phyloP scores from a whole-genome alignment of 2,329 filamentous ascomycete genomes.

The Alternaria atra region DNA sequence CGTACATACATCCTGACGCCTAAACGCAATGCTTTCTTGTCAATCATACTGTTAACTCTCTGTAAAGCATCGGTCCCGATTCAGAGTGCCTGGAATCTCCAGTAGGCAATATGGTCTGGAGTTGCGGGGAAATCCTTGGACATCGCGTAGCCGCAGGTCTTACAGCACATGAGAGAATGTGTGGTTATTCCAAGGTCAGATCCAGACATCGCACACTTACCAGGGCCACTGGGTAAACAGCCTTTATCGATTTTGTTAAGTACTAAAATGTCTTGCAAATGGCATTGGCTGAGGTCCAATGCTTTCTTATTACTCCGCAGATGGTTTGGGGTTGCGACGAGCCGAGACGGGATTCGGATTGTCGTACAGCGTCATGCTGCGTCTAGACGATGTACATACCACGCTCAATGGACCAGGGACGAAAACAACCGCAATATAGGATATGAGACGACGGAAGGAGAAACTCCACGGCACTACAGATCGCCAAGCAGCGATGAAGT shows the following conservation, averaged over 20 bases:
- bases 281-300: neutral
- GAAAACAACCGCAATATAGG: constrained; percentile 4
- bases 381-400: neutral
- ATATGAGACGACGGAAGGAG: constrained; percentile 1
- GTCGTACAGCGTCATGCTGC: neutral
- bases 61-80: neutral
- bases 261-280: neutral
- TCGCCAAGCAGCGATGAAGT: neutral
- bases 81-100: neutral
- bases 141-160: neutral
- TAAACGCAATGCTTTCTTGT: neutral
- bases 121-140: neutral
- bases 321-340: neutral
- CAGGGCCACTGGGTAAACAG: neutral
- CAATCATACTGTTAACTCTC: neutral
- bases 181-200: neutral
- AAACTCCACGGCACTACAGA: neutral
- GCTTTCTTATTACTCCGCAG: constrained; percentile 3
- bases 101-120: neutral
- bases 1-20: neutral
- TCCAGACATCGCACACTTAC: neutral
- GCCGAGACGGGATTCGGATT: neutral
- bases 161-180: neutral
- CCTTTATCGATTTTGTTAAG: neutral
- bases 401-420: constrained; percentile 1